Evolutionary conservation across 2,329 filamentous ascomycete species (phyloP), one percentile per base, ranked within the genome.

Genomic region (Aquanectria penicillioides): DNA sequence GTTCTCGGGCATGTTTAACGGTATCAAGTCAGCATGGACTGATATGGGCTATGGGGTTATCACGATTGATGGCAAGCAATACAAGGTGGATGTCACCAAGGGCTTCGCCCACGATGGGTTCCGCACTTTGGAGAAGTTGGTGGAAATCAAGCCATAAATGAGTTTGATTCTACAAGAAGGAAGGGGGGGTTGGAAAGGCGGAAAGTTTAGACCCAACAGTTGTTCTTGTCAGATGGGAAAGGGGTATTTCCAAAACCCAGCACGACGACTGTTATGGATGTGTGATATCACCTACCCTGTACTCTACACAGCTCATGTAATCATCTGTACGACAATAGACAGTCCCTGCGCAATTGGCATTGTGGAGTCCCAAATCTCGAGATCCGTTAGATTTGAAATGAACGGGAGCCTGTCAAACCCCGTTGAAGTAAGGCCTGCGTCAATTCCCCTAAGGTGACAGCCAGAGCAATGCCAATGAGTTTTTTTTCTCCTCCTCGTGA

Each of bases 71-170:
- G 80, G 77, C 15, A 71, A 75, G 28, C 72, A 74, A 49, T 87
- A 85, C 70, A 88, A 87, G 75, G 71, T 89, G 18, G 86, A 89
- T 64, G 77, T 87, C 13, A 78, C 77, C 3, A 80, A 80, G 33
- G 86, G 84, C 1, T 87, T 84, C 76, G 83, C 83, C 18, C 77
- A 88, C 44, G 86, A 89, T 34, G 78, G 82, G 4, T 88, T 88
- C 37, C 79, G 77, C 52, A 84, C 84, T 4, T 70, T 89, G 50
- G 86, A 89, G 73, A 79, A 82, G 62, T 68, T 89, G 33, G 78
- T 85, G 26, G 69, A 68, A 15, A 67, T 71, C 36, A 61, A 70
- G 48, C 38, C 57, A n/a, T 70, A 29, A 18, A 62, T 20, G 2
- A 4, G 25, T 4, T 18, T 22, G 7, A 33, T 36, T 23, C 12